phyloP scores from a whole-genome alignment of 2,329 filamentous ascomycete species.

The Acrocalymma vagum region DNA sequence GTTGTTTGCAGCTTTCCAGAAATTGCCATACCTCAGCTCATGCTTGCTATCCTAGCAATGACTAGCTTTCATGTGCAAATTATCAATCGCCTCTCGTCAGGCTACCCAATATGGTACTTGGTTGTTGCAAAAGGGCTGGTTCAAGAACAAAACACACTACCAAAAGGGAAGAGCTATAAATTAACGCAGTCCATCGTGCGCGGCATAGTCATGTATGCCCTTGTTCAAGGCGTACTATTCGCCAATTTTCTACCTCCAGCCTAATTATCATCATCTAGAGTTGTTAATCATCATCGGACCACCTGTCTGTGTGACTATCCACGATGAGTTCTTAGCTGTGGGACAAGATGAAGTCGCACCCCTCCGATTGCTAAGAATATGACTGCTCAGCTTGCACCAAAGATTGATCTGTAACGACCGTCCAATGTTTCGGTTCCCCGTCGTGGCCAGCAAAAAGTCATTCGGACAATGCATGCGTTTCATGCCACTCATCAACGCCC shows the following conservation, averaged over 20 bases:
- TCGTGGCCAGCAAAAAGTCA: too few relatives aligned
- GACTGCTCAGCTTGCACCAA: neutral
- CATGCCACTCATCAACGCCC: too few relatives aligned
- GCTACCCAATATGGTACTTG: constrained; percentile 89
- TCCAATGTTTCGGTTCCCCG: too few relatives aligned
- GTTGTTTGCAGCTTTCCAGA: constrained; percentile 30
- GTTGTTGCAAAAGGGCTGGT: constrained; percentile 66
- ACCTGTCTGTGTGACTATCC: too few relatives aligned
- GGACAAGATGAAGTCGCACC: too few relatives aligned
- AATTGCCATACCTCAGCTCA: constrained; percentile 75
- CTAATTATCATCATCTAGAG: constrained; percentile 56
- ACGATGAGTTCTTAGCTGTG: constrained; percentile 2
- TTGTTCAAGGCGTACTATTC: constrained; percentile 85
- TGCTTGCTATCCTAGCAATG: constrained; percentile 75
- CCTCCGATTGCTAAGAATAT: too few relatives aligned
- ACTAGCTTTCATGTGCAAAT: constrained; percentile 94
- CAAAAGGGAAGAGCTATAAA: neutral
- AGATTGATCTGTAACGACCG: constrained; percentile 4
- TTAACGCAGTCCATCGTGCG: constrained; percentile 28
- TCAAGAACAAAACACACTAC: neutral
- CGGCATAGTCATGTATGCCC: constrained; percentile 79
- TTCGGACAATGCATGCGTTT: too few relatives aligned
- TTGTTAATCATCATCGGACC: neutral
- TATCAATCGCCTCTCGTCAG: constrained; percentile 86
- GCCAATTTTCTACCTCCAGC: constrained; percentile 92